A percentile compares a stretch with the other conserved stretches of the same genome.
Evolutionary conservation across 2,329 filamentous ascomycete genomes (phyloP).

Genomic region (Alternaria ethzedia): DNA sequence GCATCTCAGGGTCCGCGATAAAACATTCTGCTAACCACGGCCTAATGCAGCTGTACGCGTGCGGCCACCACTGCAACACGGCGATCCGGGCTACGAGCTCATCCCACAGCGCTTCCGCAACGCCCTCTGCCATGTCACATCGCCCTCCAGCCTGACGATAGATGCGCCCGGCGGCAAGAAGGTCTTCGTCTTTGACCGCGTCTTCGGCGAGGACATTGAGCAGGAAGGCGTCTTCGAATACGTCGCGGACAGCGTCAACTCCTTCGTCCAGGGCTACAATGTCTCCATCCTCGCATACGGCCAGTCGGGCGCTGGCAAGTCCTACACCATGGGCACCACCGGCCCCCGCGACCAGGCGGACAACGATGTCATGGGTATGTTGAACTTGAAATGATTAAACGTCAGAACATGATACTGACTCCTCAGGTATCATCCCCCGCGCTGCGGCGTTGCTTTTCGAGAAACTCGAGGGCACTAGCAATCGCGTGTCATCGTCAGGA

Average conservation of each 20-base stretch:
- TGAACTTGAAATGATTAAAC: no score
- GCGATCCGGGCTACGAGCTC: constrained; percentile 90
- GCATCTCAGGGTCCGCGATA: constrained; percentile 8
- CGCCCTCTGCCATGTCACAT: constrained; percentile 88
- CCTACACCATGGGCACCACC: constrained; percentile 98
- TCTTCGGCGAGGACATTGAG: constrained; percentile 81
- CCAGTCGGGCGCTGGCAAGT: constrained; percentile 96
- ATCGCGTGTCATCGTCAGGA: constrained; percentile 74
- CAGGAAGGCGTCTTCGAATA: constrained; percentile 97
- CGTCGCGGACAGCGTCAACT: constrained; percentile 83
- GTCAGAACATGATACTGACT: constrained; percentile 18
- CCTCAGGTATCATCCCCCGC: constrained; percentile 89
- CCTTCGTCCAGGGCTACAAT: constrained; percentile 97
- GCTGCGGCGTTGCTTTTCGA: constrained; percentile 88
- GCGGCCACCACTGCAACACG: constrained; percentile 80
- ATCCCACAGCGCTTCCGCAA: constrained; percentile 95
- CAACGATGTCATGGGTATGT: constrained; percentile 74
- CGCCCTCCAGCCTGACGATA: constrained; percentile 82
- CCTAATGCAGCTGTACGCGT: constrained; percentile 79
- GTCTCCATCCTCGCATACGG: constrained; percentile 96
- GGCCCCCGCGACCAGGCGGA: constrained; percentile 79
- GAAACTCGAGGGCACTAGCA: constrained; percentile 70
- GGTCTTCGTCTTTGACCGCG: constrained; percentile 94
- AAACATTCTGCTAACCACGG: constrained; percentile 28
- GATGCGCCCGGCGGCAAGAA: constrained; percentile 93